Conservation (phyloP, 179 eudicot genomes). For the Silene coronaria region DNA sequence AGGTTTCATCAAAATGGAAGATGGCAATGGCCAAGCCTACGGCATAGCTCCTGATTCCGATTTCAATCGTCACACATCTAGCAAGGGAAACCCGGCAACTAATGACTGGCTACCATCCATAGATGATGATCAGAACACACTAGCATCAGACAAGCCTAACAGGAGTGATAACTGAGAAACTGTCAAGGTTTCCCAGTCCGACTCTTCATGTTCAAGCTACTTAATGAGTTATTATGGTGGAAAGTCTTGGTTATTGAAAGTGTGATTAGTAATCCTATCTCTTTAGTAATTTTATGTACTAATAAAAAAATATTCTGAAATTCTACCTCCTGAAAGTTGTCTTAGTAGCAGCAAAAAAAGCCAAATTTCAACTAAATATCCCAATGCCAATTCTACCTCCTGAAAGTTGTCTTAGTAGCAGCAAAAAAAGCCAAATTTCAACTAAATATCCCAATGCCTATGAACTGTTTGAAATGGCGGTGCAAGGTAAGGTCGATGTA, state of each 20-base stretch:
- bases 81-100: constrained; percentile 83
- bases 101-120: constrained; percentile 86
- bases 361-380: neutral
- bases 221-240: neutral
- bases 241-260: neutral
- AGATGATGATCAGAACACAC: constrained; percentile 27
- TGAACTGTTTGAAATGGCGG: neutral
- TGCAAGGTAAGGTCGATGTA: neutral
- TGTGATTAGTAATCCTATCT: constrained; percentile 16
- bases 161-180: constrained; percentile 60
- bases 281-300: neutral
- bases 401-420: neutral
- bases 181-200: neutral
- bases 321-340: neutral
- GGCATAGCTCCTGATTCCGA: constrained; percentile 38
- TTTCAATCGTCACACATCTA: constrained; percentile 33
- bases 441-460: neutral
- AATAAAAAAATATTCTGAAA: neutral
- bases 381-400: neutral
- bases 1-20: constrained; percentile 75
- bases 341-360: neutral
- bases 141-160: constrained; percentile 49
- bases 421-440: neutral
- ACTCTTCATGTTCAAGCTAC: neutral
- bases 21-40: constrained; percentile 29